Evolutionary conservation across 129 eudicot genomes (phyloP), one percentile per base, ranked within the genome.

Genomic region (Rutidosis leptorrhynchoides): DNA sequence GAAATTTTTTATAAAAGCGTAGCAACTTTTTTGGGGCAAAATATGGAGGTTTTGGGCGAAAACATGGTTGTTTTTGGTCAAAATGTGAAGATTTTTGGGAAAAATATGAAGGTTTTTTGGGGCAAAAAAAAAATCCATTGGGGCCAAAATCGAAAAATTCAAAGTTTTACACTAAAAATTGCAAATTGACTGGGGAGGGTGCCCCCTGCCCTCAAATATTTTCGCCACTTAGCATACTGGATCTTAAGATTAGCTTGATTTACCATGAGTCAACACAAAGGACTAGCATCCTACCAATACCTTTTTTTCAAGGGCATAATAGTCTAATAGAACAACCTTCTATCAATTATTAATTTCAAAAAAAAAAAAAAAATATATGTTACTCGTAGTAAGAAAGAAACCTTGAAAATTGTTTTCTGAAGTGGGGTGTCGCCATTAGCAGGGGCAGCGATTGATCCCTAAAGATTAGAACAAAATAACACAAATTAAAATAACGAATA

Each of bases 361-460:
- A 2, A 1, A 33, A 33, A 33, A 33, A 29, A 22, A 4, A 9
- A 9, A 24, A 30, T 3, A 3, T 10, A 62, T n/a, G n/a, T n/a
- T n/a, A n/a, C n/a, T n/a, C n/a, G n/a, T n/a, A 35, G 14, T n/a
- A 57, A 7, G 45, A 45, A 74, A 21, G 60, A 49, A 24, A 74
- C 79, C 79, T 66, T 66, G 53, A 66, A 55, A 57, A 58, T 9
- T 17, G 73, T 33, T 66, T 57, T 66, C 12, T 58, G 68, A 58
- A 66, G 54, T 43, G 67, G 58, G 26, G 73, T 27, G 61, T 74
- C 79, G 2, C 30, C 11, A 60, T 74, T 66, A 45, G 58, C 45
- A 58, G 72, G 54, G 10, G 79, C 5, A 45, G 73, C 11, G 9
- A 56, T 54, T 23, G 68, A 58, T 53, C 73, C 73, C 79, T 74